A percentile compares a stretch with the other conserved stretches of the same genome.
These are phyloP conservation scores for Sporothrix variecibatus DNA, from an alignment of 2,329 filamentous ascomycete species.

Conservation along the genomic window DNA sequence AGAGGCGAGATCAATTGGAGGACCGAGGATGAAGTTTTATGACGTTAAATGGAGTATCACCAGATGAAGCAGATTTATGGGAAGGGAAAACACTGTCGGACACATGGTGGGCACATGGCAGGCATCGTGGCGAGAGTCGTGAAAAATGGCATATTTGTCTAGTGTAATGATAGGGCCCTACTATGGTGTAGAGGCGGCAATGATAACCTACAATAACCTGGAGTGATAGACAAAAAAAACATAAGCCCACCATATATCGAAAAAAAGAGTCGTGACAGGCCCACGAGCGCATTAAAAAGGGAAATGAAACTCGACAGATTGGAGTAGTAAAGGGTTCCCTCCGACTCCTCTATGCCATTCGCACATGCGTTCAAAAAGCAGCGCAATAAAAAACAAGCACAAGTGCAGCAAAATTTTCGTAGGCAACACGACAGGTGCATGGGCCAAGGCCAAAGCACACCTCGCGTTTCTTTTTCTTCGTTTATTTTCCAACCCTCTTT, in stretches of 20 bases:
- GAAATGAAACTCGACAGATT: background rate
- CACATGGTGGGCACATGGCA: background rate
- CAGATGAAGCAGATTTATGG: background rate
- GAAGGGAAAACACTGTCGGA: background rate
- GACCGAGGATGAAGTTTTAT: background rate
- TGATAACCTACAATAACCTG: background rate
- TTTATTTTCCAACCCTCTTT: background rate
- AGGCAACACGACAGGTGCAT: background rate
- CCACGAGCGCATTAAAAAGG: slow-evolving; percentile 8
- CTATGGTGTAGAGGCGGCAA: slow-evolving; percentile 1
- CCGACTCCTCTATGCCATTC: slow-evolving; percentile 27
- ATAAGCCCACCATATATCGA: slow-evolving; percentile 11
- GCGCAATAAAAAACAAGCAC: background rate
- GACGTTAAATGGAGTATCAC: background rate
- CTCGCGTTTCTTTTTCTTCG: background rate
- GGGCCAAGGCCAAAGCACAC: background rate
- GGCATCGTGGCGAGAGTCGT: background rate
- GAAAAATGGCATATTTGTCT: slow-evolving; percentile 1
- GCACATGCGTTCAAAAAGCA: slow-evolving; percentile 10
- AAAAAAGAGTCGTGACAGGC: slow-evolving; percentile 1
- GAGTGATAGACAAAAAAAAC: background rate
- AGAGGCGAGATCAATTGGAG: background rate
- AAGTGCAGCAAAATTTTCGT: background rate
- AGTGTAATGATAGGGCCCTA: background rate
- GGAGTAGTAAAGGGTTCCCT: slow-evolving; percentile 13